These are phyloP conservation scores for Scenedesmus sp. DNA, from an alignment of 163 green algal genomes.

Conservation along the genomic window DNA sequence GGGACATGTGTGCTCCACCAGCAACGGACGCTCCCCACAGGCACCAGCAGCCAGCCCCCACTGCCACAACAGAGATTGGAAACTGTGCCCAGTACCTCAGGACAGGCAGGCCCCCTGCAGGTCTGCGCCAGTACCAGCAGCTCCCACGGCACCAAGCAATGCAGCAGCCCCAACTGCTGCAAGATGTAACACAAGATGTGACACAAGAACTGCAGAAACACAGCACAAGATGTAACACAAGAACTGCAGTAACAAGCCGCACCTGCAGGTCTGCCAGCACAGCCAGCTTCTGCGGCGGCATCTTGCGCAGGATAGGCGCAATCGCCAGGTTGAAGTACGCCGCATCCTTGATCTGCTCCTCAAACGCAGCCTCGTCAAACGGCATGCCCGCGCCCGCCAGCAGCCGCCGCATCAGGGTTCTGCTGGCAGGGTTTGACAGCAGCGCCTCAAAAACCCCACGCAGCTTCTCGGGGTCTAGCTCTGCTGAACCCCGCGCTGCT, in stretches of 20 bases:
- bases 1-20: too few relatives aligned
- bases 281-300: slow-evolving; percentile 45
- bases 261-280: slow-evolving; percentile 49
- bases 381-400: slow-evolving; percentile 37
- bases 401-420: slow-evolving; percentile 43
- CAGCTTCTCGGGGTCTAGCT: slow-evolving; percentile 46
- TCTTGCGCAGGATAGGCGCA: slow-evolving; percentile 41
- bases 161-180: neutral
- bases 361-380: slow-evolving; percentile 51
- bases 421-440: slow-evolving; percentile 28
- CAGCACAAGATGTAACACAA: too few relatives aligned
- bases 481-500: neutral
- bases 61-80: too few relatives aligned
- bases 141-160: neutral
- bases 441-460: slow-evolving; percentile 44
- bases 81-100: too few relatives aligned
- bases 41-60: too few relatives aligned
- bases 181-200: too few relatives aligned
- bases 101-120: neutral
- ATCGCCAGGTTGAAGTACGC: slow-evolving; percentile 50
- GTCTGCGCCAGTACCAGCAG: neutral
- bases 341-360: slow-evolving; percentile 44
- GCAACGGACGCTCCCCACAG: too few relatives aligned
- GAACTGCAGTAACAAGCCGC: neutral
- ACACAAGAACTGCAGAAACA: too few relatives aligned